phyloP scores from a whole-genome alignment of 2,329 filamentous ascomycete species.

The Fusarium compactum region DNA sequence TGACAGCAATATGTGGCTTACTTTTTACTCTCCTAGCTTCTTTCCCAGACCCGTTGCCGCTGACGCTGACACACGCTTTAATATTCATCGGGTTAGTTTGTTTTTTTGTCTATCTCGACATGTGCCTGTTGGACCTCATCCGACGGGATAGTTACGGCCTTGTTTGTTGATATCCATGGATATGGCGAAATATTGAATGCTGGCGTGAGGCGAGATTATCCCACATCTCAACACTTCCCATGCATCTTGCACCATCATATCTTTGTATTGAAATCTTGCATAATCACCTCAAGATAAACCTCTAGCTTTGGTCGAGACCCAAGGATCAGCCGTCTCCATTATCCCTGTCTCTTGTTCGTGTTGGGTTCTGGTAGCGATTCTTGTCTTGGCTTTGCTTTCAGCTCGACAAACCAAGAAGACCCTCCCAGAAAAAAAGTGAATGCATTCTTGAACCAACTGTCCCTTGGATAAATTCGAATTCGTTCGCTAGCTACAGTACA shows the following conservation, averaged over 20 bases:
- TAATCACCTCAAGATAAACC: conserved; percentile 23
- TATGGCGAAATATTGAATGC: conserved; percentile 1
- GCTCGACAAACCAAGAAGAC: background rate
- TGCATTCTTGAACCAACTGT: conserved; percentile 7
- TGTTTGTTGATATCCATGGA: background rate
- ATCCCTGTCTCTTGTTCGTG: conserved; percentile 1
- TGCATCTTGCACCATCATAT: background rate
- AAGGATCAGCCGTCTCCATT: background rate
- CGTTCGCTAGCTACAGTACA: background rate
- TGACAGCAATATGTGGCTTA: conserved; percentile 4
- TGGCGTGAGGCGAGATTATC: background rate
- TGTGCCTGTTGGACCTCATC: background rate
- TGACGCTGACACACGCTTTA: conserved; percentile 1
- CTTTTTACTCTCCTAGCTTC: conserved; percentile 4
- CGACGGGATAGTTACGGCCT: background rate
- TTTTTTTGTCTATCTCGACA: conserved; percentile 3
- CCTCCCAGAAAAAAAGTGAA: background rate
- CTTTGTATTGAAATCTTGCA: conserved; percentile 13
- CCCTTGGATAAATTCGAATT: conserved; percentile 17
- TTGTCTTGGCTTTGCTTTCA: conserved; percentile 2
- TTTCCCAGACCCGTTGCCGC: background rate
- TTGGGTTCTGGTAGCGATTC: background rate
- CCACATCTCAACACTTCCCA: conserved; percentile 14
- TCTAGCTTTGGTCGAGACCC: background rate
- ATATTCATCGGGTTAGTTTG: background rate